Evolutionary conservation across 73 alveolate species (phyloP), one percentile per base, ranked within the genome.

Genomic region (Symbiodinium natans): DNA sequence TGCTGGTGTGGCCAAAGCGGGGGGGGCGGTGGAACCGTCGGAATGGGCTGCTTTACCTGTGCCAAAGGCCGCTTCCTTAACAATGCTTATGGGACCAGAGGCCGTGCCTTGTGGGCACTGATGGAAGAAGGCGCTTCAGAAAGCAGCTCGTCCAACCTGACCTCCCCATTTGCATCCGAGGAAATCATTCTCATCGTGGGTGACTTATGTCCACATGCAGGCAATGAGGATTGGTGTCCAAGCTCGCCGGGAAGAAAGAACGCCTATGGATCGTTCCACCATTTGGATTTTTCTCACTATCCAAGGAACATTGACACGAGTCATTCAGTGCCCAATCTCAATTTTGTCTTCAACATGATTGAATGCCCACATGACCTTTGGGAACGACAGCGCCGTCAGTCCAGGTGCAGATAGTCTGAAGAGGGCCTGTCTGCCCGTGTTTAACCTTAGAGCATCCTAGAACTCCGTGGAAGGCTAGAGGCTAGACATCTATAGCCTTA

Each of bases 11-110:
- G 71, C 71, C 71, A 52, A 29, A 33, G 85, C 85, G 85, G 9
- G 29, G 15, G 48, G 77, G 2, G 97, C 83, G 2, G 87, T 77
- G 38, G 97, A 89, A 19, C 15, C 52, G 0, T 75, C 83, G 97
- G 97, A n/a, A 71, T 90, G 97, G 97, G 97, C 77, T 90, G 97
- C 88, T n/a, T 90, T n/a, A 27, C 89, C 23, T 90, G 97, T 11
- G 97, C 82, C 36, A 90, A 73, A 41, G 97, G 97, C 75, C 87
- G 88, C 27, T 90, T 90, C 88, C 52, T 90, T 63, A 9, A 33
- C 39, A 38, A 40, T 19, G 71, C 71, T 11, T 52, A 29, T 52
- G 71, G 71, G 71, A 23, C 10, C 71, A 21, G n/a, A 52, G 41
- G 36, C 41, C 40, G 41, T 88, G 97, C 39, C 29, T 23, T 31